These are phyloP conservation scores for Dendrobium huoshanense DNA, from an alignment of 106 monocot species.

Conservation along the genomic window DNA sequence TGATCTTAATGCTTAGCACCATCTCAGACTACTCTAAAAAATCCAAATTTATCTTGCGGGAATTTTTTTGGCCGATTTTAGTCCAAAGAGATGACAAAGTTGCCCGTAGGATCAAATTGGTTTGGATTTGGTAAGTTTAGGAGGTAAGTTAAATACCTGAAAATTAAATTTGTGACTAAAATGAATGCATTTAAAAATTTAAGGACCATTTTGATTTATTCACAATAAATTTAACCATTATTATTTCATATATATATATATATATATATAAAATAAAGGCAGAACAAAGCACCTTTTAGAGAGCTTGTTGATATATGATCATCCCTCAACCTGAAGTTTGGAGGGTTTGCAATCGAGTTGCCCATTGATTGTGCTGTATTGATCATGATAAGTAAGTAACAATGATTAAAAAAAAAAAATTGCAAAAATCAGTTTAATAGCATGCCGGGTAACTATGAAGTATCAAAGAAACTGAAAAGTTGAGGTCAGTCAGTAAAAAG, in stretches of 20 bases:
- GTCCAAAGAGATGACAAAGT: no score
- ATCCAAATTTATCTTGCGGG: no score
- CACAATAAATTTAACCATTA: no score
- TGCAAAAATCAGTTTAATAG: neutral
- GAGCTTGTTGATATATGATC: constrained; percentile 41
- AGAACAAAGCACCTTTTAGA: constrained; percentile 37
- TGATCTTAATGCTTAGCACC: no score
- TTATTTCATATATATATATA: neutral
- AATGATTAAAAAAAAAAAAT: neutral
- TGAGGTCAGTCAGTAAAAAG: neutral
- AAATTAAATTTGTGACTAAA: no score
- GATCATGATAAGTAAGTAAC: neutral
- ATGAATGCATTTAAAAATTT: no score
- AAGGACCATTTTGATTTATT: no score
- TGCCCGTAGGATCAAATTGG: no score
- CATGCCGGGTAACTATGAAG: neutral
- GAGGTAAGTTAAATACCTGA: no score
- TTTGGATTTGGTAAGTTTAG: no score
- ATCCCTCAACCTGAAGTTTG: constrained; percentile 38
- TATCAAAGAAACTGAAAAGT: neutral
- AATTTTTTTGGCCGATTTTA: no score
- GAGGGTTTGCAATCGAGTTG: constrained; percentile 31
- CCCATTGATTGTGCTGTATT: constrained; percentile 31
- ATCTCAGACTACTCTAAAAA: no score
- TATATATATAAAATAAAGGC: neutral